Conservation (phyloP, 2,329 filamentous ascomycete genomes). For the Pseudonectria buxi region DNA sequence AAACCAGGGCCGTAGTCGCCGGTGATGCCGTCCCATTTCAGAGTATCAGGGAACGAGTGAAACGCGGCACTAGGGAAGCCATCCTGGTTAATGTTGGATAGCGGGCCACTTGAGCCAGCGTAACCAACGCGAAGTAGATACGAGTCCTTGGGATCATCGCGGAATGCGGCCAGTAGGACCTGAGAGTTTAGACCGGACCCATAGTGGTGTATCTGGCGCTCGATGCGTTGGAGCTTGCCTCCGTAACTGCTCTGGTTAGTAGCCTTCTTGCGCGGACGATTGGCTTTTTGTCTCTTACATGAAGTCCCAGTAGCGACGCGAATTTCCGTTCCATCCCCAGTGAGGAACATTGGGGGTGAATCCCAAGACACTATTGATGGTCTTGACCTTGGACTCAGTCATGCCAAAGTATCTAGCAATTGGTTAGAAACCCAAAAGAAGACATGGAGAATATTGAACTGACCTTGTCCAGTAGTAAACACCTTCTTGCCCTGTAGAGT, state of each 20-base stretch:
- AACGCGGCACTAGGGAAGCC: constrained; percentile 51
- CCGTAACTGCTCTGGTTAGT: constrained; percentile 26
- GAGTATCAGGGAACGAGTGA: constrained; percentile 49
- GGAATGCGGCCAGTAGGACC: constrained; percentile 46
- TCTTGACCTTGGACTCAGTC: constrained; percentile 38
- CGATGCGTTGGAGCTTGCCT: constrained; percentile 35
- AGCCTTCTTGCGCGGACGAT: too few species aligned
- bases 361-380: constrained; percentile 46
- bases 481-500: constrained; percentile 55
- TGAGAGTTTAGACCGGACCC: constrained; percentile 52
- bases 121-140: constrained; percentile 49
- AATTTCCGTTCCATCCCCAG: constrained; percentile 58
- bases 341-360: constrained; percentile 53
- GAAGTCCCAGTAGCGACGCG: constrained; percentile 55
- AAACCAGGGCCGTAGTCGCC: constrained; percentile 53
- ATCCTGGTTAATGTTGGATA: constrained; percentile 48
- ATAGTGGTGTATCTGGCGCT: constrained; percentile 50
- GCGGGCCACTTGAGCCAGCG: constrained; percentile 44
- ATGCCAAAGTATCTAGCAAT: constrained; percentile 41
- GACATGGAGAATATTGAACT: constrained; percentile 12
- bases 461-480: constrained; percentile 52
- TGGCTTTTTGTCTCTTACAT: constrained; percentile 27
- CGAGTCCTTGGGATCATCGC: constrained; percentile 36
- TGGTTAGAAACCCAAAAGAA: neutral
- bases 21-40: constrained; percentile 49